Conservation (phyloP, 1,284 basidiomycete genomes). For the Dichomitus squalens region DNA sequence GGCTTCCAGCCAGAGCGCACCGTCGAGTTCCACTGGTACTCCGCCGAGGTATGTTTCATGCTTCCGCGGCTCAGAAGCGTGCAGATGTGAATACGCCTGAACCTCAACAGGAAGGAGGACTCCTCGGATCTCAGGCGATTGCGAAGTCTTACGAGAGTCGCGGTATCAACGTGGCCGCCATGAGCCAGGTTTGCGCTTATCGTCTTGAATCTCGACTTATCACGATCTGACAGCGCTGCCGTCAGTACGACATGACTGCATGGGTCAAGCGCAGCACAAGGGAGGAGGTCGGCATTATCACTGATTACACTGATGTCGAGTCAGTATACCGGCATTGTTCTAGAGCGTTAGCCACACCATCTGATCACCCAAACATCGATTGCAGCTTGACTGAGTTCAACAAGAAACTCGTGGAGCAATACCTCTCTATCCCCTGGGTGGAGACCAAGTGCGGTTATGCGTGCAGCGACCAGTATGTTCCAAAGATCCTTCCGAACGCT, state of each 20-base stretch:
- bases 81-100: conserved; percentile 9
- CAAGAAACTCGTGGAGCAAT: conserved; percentile 73
- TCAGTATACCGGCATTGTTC: conserved; percentile 32
- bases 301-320: conserved; percentile 80
- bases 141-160: conserved; percentile 75
- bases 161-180: conserved; percentile 75
- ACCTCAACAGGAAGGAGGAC: conserved; percentile 77
- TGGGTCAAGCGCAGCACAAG: conserved; percentile 91
- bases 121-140: conserved; percentile 93
- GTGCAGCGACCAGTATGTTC: conserved; percentile 84
- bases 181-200: conserved; percentile 73
- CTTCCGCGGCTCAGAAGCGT: conserved; percentile 8
- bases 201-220: conserved; percentile 18
- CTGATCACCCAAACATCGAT: conserved; percentile 21
- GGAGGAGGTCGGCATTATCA: conserved; percentile 90
- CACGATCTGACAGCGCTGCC: conserved; percentile 18
- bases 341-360: not conserved
- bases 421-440: conserved; percentile 78
- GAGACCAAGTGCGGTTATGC: conserved; percentile 92
- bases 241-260: conserved; percentile 92
- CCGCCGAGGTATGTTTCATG: conserved; percentile 68
- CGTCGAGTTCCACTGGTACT: conserved; percentile 97
- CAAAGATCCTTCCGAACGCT: conserved; percentile 18
- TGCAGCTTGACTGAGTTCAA: conserved; percentile 79
- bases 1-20: conserved; percentile 78